phyloP scores from a whole-genome alignment of 495 filamentous ascomycete species.

The Jackrogersella minutella region DNA sequence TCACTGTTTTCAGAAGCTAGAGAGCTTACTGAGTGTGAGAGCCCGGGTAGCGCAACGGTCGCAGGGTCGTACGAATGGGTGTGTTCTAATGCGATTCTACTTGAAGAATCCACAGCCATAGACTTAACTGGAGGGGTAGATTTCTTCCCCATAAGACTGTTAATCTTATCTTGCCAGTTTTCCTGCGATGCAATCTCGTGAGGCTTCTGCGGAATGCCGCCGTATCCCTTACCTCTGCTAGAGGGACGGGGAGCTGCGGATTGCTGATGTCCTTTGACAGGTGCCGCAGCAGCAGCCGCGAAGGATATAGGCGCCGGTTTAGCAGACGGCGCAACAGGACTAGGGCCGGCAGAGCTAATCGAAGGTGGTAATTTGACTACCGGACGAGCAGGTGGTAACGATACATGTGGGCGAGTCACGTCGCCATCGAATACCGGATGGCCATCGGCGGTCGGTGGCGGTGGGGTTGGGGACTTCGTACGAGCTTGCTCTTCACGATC shows the following conservation, averaged over 20 bases:
- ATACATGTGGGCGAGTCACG: slow-evolving; percentile 69
- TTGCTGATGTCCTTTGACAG: slow-evolving; percentile 7
- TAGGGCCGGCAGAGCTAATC: slow-evolving; percentile 42
- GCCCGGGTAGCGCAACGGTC: slow-evolving; percentile 64
- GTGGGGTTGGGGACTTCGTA: slow-evolving; percentile 68
- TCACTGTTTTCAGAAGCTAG: slow-evolving; percentile 43
- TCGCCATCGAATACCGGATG: slow-evolving; percentile 78
- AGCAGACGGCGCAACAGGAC: slow-evolving; percentile 47
- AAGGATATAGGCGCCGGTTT: slow-evolving; percentile 61
- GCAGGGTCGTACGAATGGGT: slow-evolving; percentile 57
- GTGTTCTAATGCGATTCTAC: slow-evolving; percentile 68
- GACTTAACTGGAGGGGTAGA: slow-evolving; percentile 62
- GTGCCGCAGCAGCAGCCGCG: slow-evolving; percentile 51
- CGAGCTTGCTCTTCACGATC: slow-evolving; percentile 32
- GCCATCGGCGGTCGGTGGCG: slow-evolving; percentile 73
- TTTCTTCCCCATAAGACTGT: slow-evolving; percentile 73
- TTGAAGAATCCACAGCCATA: slow-evolving; percentile 64
- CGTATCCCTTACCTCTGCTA: slow-evolving; percentile 37
- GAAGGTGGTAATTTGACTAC: slow-evolving; percentile 76
- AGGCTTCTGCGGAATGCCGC: slow-evolving; percentile 37
- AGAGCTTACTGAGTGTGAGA: slow-evolving; percentile 32
- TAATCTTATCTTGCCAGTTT: slow-evolving; percentile 78
- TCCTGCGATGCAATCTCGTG: slow-evolving; percentile 44
- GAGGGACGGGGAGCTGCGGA: slow-evolving; percentile 23
- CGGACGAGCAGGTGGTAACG: slow-evolving; percentile 71